These are phyloP conservation scores for Garcia nutans DNA, from an alignment of 345 rosid species.

Conservation along the genomic window DNA sequence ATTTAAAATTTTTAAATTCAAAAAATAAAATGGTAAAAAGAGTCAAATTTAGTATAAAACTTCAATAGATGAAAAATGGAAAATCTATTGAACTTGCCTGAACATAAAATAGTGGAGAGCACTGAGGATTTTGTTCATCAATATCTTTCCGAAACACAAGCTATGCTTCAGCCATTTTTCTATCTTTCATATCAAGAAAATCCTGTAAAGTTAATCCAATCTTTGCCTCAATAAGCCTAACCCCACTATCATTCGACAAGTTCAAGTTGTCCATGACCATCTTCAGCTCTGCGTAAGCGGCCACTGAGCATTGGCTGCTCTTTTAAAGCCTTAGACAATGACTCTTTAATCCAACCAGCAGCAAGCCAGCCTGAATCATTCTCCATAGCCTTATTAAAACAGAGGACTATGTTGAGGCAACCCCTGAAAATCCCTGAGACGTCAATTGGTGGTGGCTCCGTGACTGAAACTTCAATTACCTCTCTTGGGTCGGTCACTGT, in stretches of 20 bases:
- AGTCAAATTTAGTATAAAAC: too few species aligned
- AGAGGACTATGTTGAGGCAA: slow-evolving; percentile 50
- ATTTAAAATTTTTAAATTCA: too few species aligned
- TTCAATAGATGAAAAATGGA: too few species aligned
- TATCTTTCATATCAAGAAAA: slow-evolving; percentile 45
- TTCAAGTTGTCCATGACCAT: slow-evolving; percentile 47
- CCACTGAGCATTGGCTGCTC: slow-evolving; percentile 67
- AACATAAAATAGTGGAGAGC: slow-evolving; percentile 66
- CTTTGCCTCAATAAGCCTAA: slow-evolving; percentile 60
- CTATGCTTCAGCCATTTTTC: slow-evolving; percentile 46
- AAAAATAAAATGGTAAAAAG: too few species aligned
- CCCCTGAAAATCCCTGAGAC: slow-evolving; percentile 43
- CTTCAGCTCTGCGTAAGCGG: slow-evolving; percentile 46
- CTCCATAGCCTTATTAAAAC: slow-evolving; percentile 38
- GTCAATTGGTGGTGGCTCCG: slow-evolving; percentile 26
- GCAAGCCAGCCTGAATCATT: slow-evolving; percentile 54
- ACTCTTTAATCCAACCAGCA: slow-evolving; percentile 78
- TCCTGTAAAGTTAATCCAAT: slow-evolving; percentile 41
- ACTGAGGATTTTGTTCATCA: slow-evolving; percentile 60
- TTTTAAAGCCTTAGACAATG: slow-evolving; percentile 51
- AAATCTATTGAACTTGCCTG: slow-evolving; percentile 40
- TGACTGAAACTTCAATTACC: slow-evolving; percentile 35
- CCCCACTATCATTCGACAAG: slow-evolving; percentile 69
- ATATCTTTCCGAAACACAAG: slow-evolving; percentile 76
- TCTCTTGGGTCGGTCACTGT: slow-evolving; percentile 51